A percentile compares a stretch with the other conserved stretches of the same genome.
Conservation (phyloP, 148 eudicot genomes). For the Persicaria tinctoria region DNA sequence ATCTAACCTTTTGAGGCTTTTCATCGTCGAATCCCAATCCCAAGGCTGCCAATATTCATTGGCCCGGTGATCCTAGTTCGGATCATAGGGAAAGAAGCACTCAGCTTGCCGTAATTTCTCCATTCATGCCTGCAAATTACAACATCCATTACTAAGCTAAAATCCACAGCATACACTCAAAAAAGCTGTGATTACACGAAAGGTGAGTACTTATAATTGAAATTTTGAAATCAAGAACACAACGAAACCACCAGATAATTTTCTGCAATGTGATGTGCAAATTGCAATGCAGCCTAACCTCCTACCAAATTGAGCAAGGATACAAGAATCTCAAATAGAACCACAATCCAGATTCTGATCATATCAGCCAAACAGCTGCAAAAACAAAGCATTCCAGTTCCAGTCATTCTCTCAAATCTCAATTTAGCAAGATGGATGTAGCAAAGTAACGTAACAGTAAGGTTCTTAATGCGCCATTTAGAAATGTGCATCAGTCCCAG, state of each 20-base stretch:
- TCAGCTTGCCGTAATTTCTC: constrained; percentile 53
- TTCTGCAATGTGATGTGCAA: too few species aligned
- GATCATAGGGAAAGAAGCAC: constrained; percentile 75
- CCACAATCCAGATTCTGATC: not conserved
- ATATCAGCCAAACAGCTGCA: not conserved
- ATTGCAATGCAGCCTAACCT: too few species aligned
- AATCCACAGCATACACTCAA: not conserved
- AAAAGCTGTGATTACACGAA: not conserved
- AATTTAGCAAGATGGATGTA: too few species aligned
- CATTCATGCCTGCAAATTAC: constrained; percentile 39
- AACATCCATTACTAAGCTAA: not conserved
- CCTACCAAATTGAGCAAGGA: not conserved
- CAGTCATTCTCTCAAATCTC: too few species aligned
- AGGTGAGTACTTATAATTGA: too few species aligned
- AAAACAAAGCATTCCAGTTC: not conserved
- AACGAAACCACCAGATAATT: not conserved
- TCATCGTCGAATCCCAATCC: constrained; percentile 54
- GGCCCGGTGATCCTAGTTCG: constrained; percentile 57
- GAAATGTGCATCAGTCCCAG: not conserved
- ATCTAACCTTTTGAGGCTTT: constrained; percentile 43
- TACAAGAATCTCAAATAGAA: not conserved
- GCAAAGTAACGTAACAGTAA: too few species aligned
- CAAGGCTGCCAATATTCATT: constrained; percentile 47
- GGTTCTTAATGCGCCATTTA: not conserved
- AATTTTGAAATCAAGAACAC: not conserved